Conservation (phyloP, 2,329 filamentous ascomycete genomes). For the Zymoseptoria brevis region DNA sequence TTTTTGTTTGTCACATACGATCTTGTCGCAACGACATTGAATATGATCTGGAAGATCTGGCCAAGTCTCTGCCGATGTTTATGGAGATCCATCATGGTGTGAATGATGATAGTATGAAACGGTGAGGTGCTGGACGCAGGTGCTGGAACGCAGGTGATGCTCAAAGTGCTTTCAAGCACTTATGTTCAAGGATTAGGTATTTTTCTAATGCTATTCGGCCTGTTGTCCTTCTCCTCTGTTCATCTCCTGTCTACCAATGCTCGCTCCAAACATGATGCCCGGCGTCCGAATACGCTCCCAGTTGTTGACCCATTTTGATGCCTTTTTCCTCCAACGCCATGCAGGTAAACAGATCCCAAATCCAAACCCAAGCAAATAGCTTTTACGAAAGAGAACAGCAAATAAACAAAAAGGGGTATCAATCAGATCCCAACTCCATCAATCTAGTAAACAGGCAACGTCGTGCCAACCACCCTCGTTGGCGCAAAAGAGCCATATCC, state of each 20-base stretch:
- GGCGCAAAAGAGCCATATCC: constrained; percentile 20
- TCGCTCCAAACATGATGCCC: neutral
- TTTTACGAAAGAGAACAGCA: neutral
- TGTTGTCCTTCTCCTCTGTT: neutral
- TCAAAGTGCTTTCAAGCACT: neutral
- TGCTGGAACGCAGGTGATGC: neutral
- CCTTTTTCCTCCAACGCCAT: neutral
- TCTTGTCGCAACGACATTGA: neutral
- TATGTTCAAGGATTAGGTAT: neutral
- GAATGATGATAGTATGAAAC: neutral
- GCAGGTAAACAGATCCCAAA: neutral
- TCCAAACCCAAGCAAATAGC: neutral
- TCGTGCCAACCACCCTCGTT: neutral
- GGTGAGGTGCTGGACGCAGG: no score
- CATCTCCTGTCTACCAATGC: neutral
- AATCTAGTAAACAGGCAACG: neutral
- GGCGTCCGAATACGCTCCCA: neutral
- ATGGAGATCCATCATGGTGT: neutral
- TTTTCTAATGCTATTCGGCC: neutral
- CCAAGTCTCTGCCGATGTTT: neutral
- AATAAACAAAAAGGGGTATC: constrained; percentile 1
- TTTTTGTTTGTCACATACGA: neutral
- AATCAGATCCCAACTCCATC: neutral
- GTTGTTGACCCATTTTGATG: neutral
- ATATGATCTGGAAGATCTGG: neutral